phyloP scores from a whole-genome alignment of 1,284 basidiomycete species.

The Trametes polyzona region DNA sequence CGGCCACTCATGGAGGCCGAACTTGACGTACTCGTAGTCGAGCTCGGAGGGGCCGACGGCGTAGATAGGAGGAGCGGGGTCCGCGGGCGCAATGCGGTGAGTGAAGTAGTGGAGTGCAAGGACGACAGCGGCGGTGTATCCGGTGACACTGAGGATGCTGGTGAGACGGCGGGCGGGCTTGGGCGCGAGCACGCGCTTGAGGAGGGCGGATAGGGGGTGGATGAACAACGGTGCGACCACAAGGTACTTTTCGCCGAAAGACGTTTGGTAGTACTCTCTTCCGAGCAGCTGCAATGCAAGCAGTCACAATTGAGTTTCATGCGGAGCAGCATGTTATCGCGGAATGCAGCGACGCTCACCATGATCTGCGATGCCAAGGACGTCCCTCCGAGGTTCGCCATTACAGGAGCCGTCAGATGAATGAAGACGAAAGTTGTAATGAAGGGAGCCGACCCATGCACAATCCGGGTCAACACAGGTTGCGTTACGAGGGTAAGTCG shows the following conservation, averaged over 20 bases:
- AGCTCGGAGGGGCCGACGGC: constrained; percentile 69
- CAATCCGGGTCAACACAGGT: constrained; percentile 44
- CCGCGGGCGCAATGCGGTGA: constrained; percentile 59
- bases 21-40: constrained; percentile 77
- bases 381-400: constrained; percentile 71
- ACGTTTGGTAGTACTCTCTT: constrained; percentile 78
- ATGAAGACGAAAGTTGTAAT: constrained; percentile 64
- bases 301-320: background rate
- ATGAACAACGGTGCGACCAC: constrained; percentile 61
- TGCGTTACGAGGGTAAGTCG: constrained; percentile 20
- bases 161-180: constrained; percentile 44
- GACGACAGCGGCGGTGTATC: constrained; percentile 56
- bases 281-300: constrained; percentile 38
- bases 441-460: constrained; percentile 64
- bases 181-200: constrained; percentile 54
- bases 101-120: constrained; percentile 66
- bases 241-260: constrained; percentile 64
- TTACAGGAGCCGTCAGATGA: constrained; percentile 69
- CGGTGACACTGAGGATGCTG: constrained; percentile 56
- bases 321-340: no score
- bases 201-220: constrained; percentile 58
- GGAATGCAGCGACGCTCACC: constrained; percentile 46
- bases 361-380: constrained; percentile 67
- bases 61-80: constrained; percentile 49
- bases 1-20: constrained; percentile 63